phyloP scores from a whole-genome alignment of 2,329 filamentous ascomycete species.

The Fusarium veterinarium region DNA sequence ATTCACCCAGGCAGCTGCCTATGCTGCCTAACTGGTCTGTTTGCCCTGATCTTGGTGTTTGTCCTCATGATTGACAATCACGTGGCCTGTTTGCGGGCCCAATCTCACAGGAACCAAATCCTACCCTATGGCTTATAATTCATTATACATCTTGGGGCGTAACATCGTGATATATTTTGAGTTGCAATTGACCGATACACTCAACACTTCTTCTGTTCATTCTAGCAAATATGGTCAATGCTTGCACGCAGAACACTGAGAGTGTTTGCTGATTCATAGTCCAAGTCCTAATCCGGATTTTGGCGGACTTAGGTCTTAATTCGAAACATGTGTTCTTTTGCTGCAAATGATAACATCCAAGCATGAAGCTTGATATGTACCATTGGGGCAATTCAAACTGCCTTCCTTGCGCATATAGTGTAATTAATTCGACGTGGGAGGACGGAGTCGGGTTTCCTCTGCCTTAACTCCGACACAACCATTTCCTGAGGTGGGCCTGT shows the following conservation, averaged over 20 bases:
- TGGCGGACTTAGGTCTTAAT: background rate
- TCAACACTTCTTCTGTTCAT: rapidly evolving
- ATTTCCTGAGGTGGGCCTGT: background rate
- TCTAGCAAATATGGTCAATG: too few species aligned
- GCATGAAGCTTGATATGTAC: background rate
- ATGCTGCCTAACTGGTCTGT: background rate
- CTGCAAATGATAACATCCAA: rapidly evolving
- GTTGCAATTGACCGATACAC: background rate
- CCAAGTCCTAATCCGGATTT: background rate
- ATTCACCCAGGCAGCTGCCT: too few species aligned
- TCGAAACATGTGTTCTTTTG: too few species aligned
- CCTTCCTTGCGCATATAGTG: background rate
- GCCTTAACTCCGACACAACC: background rate
- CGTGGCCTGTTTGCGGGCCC: background rate
- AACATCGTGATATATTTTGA: background rate
- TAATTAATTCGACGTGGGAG: background rate
- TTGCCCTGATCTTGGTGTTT: too few species aligned
- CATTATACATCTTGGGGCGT: background rate
- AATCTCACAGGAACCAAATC: background rate
- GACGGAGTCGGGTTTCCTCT: background rate
- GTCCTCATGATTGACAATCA: too few species aligned
- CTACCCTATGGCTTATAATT: background rate
- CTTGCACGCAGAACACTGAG: too few species aligned
- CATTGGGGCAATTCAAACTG: background rate
- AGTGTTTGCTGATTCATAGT: background rate